Base-by-base conservation (phyloP, 2,329 filamentous ascomycete species). In the Colletotrichum liaoningense region DNA sequence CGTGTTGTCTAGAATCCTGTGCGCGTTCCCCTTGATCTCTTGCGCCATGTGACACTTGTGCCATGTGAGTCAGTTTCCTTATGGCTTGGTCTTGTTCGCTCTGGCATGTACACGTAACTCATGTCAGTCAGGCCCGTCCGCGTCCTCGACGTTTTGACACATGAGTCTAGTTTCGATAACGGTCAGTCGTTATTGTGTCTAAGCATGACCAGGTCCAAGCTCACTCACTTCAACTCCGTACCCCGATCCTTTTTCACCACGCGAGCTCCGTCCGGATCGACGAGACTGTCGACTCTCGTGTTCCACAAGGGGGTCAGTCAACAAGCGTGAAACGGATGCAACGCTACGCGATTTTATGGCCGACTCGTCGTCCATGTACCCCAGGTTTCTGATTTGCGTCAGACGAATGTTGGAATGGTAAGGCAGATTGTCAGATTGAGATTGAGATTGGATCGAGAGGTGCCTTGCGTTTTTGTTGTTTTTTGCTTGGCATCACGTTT, bases 1-100 rank as follows among this genome's bases (percentile, higher is more conserved):
- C 79, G 78, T 83, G 69, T 74, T 67, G 72, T 28, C 28, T 65
- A 66, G 8, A 49, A 14, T n/a, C 12, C 1, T 46, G n/a, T 16
- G 19, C 64, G 19, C 12, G 14, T 46, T 28, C 11, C 19, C 24
- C 35, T 35, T n/a, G 6, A 52, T 63, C 16, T n/a, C 6, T 24
- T 46, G 35, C 35, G 35, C 35, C 35, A 42, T 42, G 38, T 42
- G 38, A 42, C 38, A n/a, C 58, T 63, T 2, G 57, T 72, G 58
- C 58, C 49, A 24, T 52, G 26, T 58, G 57, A 54, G 52, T 52
- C 42, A 62, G 52, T 24, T 26, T 26, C 5, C 9, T 49, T 49
- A 42, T 59, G 69, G 69, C 54, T 69, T 28, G 58, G 35, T 28
- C 65, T 49, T n/a, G 9, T 2, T 35, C 30, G 70, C 66, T 64